Percentiles rank a stretch among this genome's conserved stretches.
These are phyloP conservation scores for Fusarium oxysporum DNA, from an alignment of 2,329 filamentous ascomycete genomes.

Conservation along the genomic window DNA sequence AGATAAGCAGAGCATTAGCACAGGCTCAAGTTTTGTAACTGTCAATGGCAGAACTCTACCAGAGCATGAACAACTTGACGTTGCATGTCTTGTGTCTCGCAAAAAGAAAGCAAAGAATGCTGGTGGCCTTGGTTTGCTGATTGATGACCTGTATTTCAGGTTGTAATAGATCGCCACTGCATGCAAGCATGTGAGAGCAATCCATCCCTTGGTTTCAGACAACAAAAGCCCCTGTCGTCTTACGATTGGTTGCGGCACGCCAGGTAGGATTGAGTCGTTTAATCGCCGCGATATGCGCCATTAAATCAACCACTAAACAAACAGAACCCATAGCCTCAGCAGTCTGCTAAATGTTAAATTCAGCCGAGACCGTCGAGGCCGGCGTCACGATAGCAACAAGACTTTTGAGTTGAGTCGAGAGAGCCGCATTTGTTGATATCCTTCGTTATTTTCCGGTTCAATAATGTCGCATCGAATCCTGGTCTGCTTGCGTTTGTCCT, in stretches of 20 bases:
- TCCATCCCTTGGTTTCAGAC: conserved; percentile 27
- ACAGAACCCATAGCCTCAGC: conserved; percentile 3
- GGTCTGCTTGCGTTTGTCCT: conserved; percentile 28
- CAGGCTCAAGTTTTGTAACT: not conserved
- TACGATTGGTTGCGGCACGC: conserved; percentile 26
- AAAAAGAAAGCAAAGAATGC: conserved; percentile 23
- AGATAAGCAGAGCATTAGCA: not conserved
- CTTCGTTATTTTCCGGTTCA: not conserved
- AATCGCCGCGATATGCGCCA: conserved; percentile 33
- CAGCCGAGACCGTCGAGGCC: conserved; percentile 2
- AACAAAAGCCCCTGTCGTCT: not conserved
- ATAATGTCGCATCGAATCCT: not conserved
- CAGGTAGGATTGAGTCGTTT: conserved; percentile 24
- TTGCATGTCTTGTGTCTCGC: not conserved
- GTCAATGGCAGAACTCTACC: not conserved
- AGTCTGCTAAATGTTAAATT: not conserved
- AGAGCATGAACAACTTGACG: not conserved
- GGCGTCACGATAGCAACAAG: not conserved
- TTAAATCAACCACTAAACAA: conserved; percentile 21
- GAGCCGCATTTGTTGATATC: not conserved
- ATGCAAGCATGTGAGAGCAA: conserved; percentile 28
- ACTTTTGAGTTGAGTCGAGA: not conserved
- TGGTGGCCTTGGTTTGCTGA: not conserved
- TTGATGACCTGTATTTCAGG: not conserved
- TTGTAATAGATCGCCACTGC: conserved; percentile 27